Conservation (phyloP, 1,284 basidiomycete species). For the Amylostereum chailletii region DNA sequence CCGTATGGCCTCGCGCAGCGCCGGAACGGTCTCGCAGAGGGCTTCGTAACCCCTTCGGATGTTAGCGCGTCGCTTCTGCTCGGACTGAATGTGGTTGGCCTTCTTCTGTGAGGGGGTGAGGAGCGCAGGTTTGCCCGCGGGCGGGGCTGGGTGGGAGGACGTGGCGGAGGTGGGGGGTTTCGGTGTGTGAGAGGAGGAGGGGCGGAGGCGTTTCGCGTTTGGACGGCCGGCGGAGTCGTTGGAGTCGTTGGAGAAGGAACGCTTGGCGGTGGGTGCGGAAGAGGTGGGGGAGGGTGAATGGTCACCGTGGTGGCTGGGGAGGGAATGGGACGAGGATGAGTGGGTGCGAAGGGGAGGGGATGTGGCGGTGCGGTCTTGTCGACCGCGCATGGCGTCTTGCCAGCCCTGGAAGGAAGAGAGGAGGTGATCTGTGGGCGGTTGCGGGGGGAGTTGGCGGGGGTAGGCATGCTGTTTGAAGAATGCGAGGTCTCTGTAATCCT, state of each 20-base stretch:
- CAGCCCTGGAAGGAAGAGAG: slow-evolving; percentile 4
- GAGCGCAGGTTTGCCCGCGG: slow-evolving; percentile 21
- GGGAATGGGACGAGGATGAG: not conserved
- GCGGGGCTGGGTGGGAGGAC: slow-evolving; percentile 1
- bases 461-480: slow-evolving; percentile 15
- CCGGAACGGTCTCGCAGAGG: slow-evolving; percentile 73
- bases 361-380: not conserved
- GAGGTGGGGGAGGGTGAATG: not conserved
- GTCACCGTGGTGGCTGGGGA: slow-evolving; percentile 1
- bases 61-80: slow-evolving; percentile 87
- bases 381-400: not conserved
- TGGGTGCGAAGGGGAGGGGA: not conserved
- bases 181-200: not conserved
- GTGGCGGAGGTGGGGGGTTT: not conserved
- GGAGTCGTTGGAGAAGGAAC: slow-evolving; percentile 8
- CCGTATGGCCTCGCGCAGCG: slow-evolving; percentile 66
- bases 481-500: slow-evolving; percentile 13
- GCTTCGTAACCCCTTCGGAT: slow-evolving; percentile 84
- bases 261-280: slow-evolving; percentile 5
- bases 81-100: slow-evolving; percentile 86
- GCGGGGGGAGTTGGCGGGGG: slow-evolving; percentile 13
- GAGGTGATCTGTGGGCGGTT: slow-evolving; percentile 8
- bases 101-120: slow-evolving; percentile 71
- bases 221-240: not conserved
- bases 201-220: slow-evolving; percentile 1